Percentiles rank a stretch among this genome's conserved stretches.
Conservation (phyloP, 75 land plant species). For the Pseudotsuga menziesii region DNA sequence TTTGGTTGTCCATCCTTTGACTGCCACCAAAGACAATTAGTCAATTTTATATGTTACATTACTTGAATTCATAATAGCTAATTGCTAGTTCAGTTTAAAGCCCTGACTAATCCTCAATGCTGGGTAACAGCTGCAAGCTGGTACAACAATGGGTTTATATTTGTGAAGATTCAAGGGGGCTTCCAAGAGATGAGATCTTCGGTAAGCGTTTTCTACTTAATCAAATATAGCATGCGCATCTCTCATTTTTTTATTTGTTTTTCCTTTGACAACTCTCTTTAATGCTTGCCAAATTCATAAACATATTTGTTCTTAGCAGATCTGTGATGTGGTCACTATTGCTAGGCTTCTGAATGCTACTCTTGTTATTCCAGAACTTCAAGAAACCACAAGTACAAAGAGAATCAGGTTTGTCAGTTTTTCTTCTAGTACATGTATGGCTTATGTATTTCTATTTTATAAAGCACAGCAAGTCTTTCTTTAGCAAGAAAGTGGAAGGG, state of each 20-base stretch:
- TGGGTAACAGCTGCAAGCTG: conserved; percentile 48
- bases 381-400: conserved; percentile 58
- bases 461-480: not conserved
- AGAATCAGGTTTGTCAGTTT: conserved; percentile 54
- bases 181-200: conserved; percentile 87
- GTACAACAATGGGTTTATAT: conserved; percentile 54
- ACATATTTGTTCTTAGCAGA: conserved; percentile 33
- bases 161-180: conserved; percentile 74
- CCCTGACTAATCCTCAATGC: conserved; percentile 1
- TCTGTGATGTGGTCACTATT: conserved; percentile 77
- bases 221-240: not conserved
- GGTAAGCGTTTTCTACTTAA: conserved; percentile 34
- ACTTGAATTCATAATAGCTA: not conserved
- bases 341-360: conserved; percentile 83
- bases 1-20: not conserved
- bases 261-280: not conserved
- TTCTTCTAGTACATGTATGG: not conserved
- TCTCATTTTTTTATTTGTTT: not conserved
- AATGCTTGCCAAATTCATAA: not conserved
- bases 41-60: not conserved
- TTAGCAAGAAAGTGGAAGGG: not conserved
- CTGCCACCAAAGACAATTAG: not conserved
- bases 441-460: not conserved
- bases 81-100: not conserved
- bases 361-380: conserved; percentile 78